Percentiles rank a stretch among this genome's conserved stretches.
phyloP scores from a whole-genome alignment of 2,329 filamentous ascomycete genomes.

The Pestalotiopsis sp. region DNA sequence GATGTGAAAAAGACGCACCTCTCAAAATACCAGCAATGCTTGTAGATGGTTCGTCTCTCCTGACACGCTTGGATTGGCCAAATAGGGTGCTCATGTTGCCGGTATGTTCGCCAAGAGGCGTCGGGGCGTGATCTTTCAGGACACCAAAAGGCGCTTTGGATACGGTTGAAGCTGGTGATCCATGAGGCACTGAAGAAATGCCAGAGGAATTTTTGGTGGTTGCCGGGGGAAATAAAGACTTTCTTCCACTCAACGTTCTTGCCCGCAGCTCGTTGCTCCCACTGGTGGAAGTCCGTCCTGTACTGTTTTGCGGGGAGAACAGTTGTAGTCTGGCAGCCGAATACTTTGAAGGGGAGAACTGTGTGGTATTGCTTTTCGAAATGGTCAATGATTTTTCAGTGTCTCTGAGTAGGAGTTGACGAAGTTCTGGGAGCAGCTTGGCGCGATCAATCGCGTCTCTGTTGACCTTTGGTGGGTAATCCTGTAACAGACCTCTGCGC shows the following conservation, averaged over 20 bases:
- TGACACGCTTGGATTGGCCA: background rate
- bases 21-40: constrained; percentile 1
- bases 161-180: background rate
- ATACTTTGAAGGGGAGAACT: background rate
- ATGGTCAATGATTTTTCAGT: background rate
- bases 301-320: background rate
- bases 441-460: background rate
- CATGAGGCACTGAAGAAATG: background rate
- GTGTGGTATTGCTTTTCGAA: background rate
- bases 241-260: background rate
- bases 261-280: background rate
- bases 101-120: background rate
- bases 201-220: background rate
- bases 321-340: background rate
- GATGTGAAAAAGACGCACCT: background rate
- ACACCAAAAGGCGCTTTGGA: background rate
- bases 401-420: background rate
- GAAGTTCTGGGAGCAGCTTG: background rate
- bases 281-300: background rate
- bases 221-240: background rate
- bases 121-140: background rate
- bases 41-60: background rate
- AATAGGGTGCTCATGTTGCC: background rate
- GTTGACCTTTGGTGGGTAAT: background rate
- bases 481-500: constrained; percentile 1